These are phyloP conservation scores for Aspergillus neoniger DNA, from an alignment of 2,329 filamentous ascomycete genomes.

Conservation along the genomic window DNA sequence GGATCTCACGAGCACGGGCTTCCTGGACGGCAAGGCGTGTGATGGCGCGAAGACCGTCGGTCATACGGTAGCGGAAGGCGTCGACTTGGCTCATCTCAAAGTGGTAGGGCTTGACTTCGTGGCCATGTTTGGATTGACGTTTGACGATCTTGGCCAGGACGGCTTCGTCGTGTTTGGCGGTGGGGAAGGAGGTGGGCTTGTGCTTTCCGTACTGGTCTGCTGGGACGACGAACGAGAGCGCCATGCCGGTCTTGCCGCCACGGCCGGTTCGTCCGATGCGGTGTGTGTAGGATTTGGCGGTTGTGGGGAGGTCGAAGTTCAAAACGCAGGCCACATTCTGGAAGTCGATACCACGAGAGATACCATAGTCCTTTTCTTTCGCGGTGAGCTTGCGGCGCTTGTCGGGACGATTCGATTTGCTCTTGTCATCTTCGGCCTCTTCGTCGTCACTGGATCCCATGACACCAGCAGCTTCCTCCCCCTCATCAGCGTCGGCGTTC, in stretches of 20 bases:
- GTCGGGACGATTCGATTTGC: constrained; percentile 37
- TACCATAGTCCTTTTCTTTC: constrained; percentile 85
- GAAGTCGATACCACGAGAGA: constrained; percentile 97
- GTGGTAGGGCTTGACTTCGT: constrained; percentile 83
- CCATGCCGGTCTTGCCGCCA: constrained; percentile 89
- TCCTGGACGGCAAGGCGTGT: constrained; percentile 88
- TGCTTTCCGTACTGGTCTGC: constrained; percentile 82
- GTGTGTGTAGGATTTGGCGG: constrained; percentile 92
- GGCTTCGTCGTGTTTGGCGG: constrained; percentile 80
- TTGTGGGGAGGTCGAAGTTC: constrained; percentile 92
- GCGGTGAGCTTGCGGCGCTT: constrained; percentile 66
- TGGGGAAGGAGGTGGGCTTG: constrained; percentile 75
- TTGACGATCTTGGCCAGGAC: constrained; percentile 77
- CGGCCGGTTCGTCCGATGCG: constrained; percentile 91
- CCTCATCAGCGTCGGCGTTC: constrained; percentile 29
- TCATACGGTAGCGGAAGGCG: constrained; percentile 91
- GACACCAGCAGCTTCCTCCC: constrained; percentile 31
- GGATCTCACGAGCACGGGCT: constrained; percentile 82
- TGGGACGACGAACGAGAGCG: constrained; percentile 91
- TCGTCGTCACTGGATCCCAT: constrained; percentile 44
- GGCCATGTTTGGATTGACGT: constrained; percentile 74
- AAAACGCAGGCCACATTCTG: constrained; percentile 91
- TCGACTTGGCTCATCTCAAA: constrained; percentile 96
- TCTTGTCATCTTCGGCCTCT: constrained; percentile 33
- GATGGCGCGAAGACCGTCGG: constrained; percentile 85